phyloP scores from a whole-genome alignment of 495 filamentous ascomycete genomes.

The Penicillium riverlandense region DNA sequence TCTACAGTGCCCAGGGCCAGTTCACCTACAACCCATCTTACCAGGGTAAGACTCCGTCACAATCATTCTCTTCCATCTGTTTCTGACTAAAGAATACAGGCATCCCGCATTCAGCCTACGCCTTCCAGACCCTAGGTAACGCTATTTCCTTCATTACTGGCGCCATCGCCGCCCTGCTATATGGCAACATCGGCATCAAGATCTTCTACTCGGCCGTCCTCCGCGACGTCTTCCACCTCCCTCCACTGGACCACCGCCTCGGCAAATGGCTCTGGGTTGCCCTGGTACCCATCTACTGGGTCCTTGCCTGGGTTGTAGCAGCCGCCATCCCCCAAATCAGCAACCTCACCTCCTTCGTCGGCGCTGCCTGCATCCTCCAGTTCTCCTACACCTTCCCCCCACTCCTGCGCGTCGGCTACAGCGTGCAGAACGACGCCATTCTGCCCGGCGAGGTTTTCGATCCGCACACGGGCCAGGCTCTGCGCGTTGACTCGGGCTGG shows the following conservation, averaged over 20 bases:
- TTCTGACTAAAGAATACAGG: background rate
- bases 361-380: constrained; percentile 38
- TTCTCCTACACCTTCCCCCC: constrained; percentile 44
- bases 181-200: constrained; percentile 56
- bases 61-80: background rate
- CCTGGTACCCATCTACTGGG: constrained; percentile 50
- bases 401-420: constrained; percentile 36
- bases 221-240: constrained; percentile 43
- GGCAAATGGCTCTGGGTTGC: constrained; percentile 46
- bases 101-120: constrained; percentile 21
- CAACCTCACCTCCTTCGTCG: constrained; percentile 37
- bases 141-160: constrained; percentile 43
- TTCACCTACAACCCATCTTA: constrained; percentile 43
- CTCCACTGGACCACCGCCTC: constrained; percentile 32
- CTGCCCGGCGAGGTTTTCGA: constrained; percentile 36
- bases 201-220: constrained; percentile 51
- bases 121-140: constrained; percentile 49
- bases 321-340: constrained; percentile 39
- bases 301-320: constrained; percentile 38
- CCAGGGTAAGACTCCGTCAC: constrained; percentile 37
- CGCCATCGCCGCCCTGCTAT: constrained; percentile 50
- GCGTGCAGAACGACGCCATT: constrained; percentile 37
- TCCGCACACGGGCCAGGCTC: constrained; percentile 27
- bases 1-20: constrained; percentile 52
- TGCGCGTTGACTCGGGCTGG: constrained; percentile 27